Conservation (phyloP, 2,329 filamentous ascomycete species). For the Monilinia aucupariae region DNA sequence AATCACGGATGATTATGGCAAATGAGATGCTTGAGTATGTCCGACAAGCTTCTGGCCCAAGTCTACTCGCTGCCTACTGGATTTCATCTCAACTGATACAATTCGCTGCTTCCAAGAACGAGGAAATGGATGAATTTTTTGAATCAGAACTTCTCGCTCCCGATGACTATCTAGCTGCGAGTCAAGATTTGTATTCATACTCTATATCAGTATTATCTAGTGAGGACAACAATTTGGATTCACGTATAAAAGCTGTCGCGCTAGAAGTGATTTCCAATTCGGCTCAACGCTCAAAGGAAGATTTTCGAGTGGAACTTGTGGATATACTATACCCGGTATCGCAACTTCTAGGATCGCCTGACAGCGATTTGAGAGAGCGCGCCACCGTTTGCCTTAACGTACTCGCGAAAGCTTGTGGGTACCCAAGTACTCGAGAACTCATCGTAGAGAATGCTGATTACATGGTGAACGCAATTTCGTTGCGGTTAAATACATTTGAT, state of each 20-base stretch:
- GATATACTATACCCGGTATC: slow-evolving; percentile 89
- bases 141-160: slow-evolving; percentile 44
- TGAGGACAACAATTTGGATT: slow-evolving; percentile 50
- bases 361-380: slow-evolving; percentile 65
- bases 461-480: slow-evolving; percentile 84
- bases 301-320: slow-evolving; percentile 79
- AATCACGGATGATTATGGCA: slow-evolving; percentile 56
- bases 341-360: slow-evolving; percentile 73
- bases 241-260: slow-evolving; percentile 71
- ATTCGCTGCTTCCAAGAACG: slow-evolving; percentile 45
- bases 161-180: slow-evolving; percentile 42
- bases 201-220: slow-evolving; percentile 57
- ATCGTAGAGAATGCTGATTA: slow-evolving; percentile 93
- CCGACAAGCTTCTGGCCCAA: slow-evolving; percentile 51
- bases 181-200: slow-evolving; percentile 57
- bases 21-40: slow-evolving; percentile 60
- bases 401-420: slow-evolving; percentile 70
- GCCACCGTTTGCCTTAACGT: slow-evolving; percentile 78
- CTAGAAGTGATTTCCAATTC: slow-evolving; percentile 76
- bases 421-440: slow-evolving; percentile 66
- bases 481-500: slow-evolving; percentile 87
- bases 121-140: slow-evolving; percentile 62
- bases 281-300: slow-evolving; percentile 57
- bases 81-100: slow-evolving; percentile 68
- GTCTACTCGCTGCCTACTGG: slow-evolving; percentile 71